Evolutionary conservation across 2,329 filamentous ascomycete genomes (phyloP), one percentile per base, ranked within the genome.

Genomic region (Pseudogymnoascus verrucosus): DNA sequence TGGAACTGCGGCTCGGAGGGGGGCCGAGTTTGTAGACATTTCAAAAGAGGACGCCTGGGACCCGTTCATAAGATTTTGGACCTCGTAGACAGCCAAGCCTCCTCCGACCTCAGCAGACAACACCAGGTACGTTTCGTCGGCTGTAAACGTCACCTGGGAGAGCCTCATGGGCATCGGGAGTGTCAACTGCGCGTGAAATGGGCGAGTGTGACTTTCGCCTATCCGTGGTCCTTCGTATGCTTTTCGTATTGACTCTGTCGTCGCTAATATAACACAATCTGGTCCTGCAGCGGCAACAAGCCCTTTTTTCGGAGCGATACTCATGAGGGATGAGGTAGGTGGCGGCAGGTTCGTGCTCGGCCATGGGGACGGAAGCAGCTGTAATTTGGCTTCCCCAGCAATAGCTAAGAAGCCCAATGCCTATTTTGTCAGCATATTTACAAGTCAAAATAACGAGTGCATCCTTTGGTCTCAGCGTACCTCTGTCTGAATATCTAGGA

Each of bases 251-350:
- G 86, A 82, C 63, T 93, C 86, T 12, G 93, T 96, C 2, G 84
- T 87, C 36, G 90, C 86, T 64, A 99, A 76, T 65, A 90, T 80
- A 51, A 99, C 82, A 60, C 83, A 82, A 70, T 96, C 88, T 39
- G 93, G 93, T 14, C 91, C 90, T 61, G 90, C 95, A 60, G 93
- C 95, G 31, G 93, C 93, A 63, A 97, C 80, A 21, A 99, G 82
- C 42, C 91, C 91, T 75, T 86, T 88, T 65, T 82, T 84, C 34
- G 91, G 88, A 63, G 93, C 92, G 68, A 98, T 84, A 72, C 89
- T 89, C 66, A 99, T 81, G 39, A 99, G 87, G 1, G 91, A 96
- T 11, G 91, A 86, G 51, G 89, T 91, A 4, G 90, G 80, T 2
- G 89, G 80, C 34, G 95, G 93, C 23, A 90, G 80, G 61, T 75